phyloP scores from a whole-genome alignment of 768 basidiomycete species.

The Agrocybe chaxingu region DNA sequence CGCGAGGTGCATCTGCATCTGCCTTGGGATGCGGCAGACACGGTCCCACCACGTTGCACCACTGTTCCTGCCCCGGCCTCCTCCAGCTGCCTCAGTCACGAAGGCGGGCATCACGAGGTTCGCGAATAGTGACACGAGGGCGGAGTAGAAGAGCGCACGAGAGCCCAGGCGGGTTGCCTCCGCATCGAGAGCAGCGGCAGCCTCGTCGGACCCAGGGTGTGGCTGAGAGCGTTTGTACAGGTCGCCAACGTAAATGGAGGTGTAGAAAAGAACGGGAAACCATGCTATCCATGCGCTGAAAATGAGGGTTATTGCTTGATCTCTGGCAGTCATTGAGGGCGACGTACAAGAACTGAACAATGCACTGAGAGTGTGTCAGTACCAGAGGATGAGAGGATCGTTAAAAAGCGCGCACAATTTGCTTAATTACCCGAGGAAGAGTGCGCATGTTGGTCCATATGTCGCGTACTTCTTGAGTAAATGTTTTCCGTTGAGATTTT shows the following conservation, averaged over 20 bases:
- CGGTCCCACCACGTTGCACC: slow-evolving; percentile 17
- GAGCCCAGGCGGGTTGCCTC: slow-evolving; percentile 84
- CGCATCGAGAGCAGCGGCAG: slow-evolving; percentile 40
- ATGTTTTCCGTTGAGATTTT: slow-evolving; percentile 25
- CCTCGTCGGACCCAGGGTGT: slow-evolving; percentile 18
- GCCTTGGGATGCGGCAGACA: slow-evolving; percentile 31
- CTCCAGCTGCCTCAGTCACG: slow-evolving; percentile 31
- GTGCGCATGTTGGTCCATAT: slow-evolving; percentile 71
- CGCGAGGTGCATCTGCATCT: slow-evolving; percentile 57
- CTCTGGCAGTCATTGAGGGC: background rate
- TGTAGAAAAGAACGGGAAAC: slow-evolving; percentile 92
- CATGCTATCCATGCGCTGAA: slow-evolving; percentile 80
- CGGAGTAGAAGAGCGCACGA: slow-evolving; percentile 76
- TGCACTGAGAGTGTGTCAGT: slow-evolving; percentile 42
- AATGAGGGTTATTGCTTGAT: background rate
- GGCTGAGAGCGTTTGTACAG: slow-evolving; percentile 60
- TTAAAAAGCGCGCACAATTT: slow-evolving; percentile 58
- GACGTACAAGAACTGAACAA: slow-evolving; percentile 77
- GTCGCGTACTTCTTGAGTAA: slow-evolving; percentile 48
- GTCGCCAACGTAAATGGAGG: slow-evolving; percentile 84
- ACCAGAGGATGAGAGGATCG: background rate
- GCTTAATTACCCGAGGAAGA: slow-evolving; percentile 71
- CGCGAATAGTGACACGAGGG: slow-evolving; percentile 62
- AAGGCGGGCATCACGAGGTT: slow-evolving; percentile 74
- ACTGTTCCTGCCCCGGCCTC: background rate